These are phyloP conservation scores for Mycosarcoma mackinlayi DNA, from an alignment of 1,284 basidiomycete species.

Conservation along the genomic window DNA sequence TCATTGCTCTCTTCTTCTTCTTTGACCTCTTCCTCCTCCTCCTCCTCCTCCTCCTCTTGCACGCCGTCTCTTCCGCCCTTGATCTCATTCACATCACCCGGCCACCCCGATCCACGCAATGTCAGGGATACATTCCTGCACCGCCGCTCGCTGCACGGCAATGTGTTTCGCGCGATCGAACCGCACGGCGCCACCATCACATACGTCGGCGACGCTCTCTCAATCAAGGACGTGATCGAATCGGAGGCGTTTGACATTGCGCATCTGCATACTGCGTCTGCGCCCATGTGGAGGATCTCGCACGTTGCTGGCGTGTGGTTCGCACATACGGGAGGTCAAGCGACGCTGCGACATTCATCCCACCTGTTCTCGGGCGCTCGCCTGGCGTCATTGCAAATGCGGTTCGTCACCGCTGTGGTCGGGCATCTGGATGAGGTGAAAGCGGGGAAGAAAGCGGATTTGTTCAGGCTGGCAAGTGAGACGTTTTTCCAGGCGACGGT, in stretches of 20 bases:
- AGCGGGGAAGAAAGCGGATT: not conserved
- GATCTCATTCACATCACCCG: too few relatives aligned
- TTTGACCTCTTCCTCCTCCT: too few relatives aligned
- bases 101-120: not conserved
- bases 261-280: slow-evolving; percentile 7
- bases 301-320: slow-evolving; percentile 6
- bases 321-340: slow-evolving; percentile 8
- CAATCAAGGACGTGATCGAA: slow-evolving; percentile 24
- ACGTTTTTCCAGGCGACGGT: slow-evolving; percentile 17
- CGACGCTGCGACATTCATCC: slow-evolving; percentile 3
- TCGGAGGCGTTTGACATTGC: slow-evolving; percentile 8
- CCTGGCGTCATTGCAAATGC: slow-evolving; percentile 4
- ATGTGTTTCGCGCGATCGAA: slow-evolving; percentile 6
- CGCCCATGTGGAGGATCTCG: slow-evolving; percentile 25
- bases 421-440: not conserved
- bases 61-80: not conserved
- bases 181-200: slow-evolving; percentile 4
- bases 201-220: slow-evolving; percentile 11
- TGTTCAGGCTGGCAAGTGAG: slow-evolving; percentile 2
- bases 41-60: slow-evolving; percentile 1
- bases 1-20: too few relatives aligned
- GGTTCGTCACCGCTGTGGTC: slow-evolving; percentile 1
- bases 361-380: slow-evolving; percentile 18
- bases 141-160: not conserved
- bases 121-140: slow-evolving; percentile 9